Percentiles rank a stretch among this genome's conserved stretches.
These are phyloP conservation scores for Babesia sp. DNA, from an alignment of 169 alveolate species.

Conservation along the genomic window DNA sequence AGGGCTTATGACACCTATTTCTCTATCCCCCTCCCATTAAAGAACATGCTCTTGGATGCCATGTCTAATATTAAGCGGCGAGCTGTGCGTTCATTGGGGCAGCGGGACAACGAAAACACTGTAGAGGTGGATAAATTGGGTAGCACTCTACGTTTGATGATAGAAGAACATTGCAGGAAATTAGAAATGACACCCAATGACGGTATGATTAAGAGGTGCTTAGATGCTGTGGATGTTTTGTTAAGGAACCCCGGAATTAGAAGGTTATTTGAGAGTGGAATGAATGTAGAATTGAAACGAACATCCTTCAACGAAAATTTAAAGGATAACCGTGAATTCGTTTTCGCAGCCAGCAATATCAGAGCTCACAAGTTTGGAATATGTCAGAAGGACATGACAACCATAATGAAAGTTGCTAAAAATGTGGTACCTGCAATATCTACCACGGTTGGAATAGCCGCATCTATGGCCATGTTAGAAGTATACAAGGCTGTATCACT, in stretches of 20 bases:
- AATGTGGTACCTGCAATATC: slow-evolving; percentile 61
- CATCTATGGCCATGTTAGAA: slow-evolving; percentile 57
- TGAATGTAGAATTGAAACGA: not conserved
- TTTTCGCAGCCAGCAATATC: slow-evolving; percentile 49
- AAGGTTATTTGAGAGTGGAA: not conserved
- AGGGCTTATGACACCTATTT: slow-evolving; percentile 19
- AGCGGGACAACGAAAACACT: not conserved
- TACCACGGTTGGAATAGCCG: slow-evolving; percentile 56
- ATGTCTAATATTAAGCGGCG: slow-evolving; percentile 11
- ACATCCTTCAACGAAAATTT: slow-evolving; percentile 31
- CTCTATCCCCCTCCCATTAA: slow-evolving; percentile 11
- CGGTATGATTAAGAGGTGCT: not conserved
- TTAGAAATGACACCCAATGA: not conserved
- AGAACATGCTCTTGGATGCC: slow-evolving; percentile 5
- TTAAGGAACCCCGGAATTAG: not conserved
- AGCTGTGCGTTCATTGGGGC: not conserved
- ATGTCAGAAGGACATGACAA: slow-evolving; percentile 18
- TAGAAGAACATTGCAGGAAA: not conserved
- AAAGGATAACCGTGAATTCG: slow-evolving; percentile 6
- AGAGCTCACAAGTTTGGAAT: slow-evolving; percentile 57
- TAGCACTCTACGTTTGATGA: not conserved
- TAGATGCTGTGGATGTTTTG: slow-evolving; percentile 1
- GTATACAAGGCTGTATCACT: slow-evolving; percentile 22
- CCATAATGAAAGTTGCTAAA: slow-evolving; percentile 40
- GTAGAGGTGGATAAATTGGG: not conserved